A percentile compares a stretch with the other conserved stretches of the same genome.
These are phyloP conservation scores for Trichoderma koningiopsis DNA, from an alignment of 2,329 filamentous ascomycete species.

Conservation along the genomic window DNA sequence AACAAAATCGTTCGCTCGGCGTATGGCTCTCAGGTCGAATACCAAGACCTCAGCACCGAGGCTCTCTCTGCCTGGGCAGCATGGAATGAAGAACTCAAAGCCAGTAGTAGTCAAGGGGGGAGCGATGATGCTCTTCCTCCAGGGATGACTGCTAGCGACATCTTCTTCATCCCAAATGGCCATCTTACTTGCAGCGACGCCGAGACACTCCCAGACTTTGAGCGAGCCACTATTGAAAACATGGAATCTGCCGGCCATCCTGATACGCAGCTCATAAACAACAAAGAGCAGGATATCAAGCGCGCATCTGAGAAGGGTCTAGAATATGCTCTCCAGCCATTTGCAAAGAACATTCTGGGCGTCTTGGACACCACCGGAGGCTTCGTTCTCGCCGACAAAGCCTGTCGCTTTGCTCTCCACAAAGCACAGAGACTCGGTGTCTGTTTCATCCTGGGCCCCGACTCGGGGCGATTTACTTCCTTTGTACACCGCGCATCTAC, in stretches of 20 bases:
- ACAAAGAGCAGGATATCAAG: constrained; percentile 33
- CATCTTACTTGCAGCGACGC: constrained; percentile 36
- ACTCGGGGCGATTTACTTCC: constrained; percentile 37
- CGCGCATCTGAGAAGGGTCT: constrained; percentile 36
- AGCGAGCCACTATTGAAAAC: constrained; percentile 40
- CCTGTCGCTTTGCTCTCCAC: constrained; percentile 49
- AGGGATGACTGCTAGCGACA: constrained; percentile 41
- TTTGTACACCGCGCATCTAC: constrained; percentile 28
- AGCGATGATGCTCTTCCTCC: constrained; percentile 34
- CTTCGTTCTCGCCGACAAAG: constrained; percentile 48
- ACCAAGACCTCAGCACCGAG: constrained; percentile 49
- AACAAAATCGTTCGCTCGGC: constrained; percentile 45
- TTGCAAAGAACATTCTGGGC: constrained; percentile 39
- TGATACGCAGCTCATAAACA: constrained; percentile 41
- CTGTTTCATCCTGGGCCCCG: constrained; percentile 43
- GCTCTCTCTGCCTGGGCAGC: constrained; percentile 45
- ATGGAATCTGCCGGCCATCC: constrained; percentile 40
- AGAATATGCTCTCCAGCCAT: constrained; percentile 42
- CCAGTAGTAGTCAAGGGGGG: not conserved
- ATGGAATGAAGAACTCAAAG: constrained; percentile 48
- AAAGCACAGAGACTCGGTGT: constrained; percentile 46
- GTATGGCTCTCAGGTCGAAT: constrained; percentile 47
- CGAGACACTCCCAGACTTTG: constrained; percentile 36
- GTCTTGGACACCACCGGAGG: constrained; percentile 52
- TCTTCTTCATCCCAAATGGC: constrained; percentile 45